A percentile compares a stretch with the other conserved stretches of the same genome.
phyloP scores from a whole-genome alignment of 164 flowering plant genomes.

The Piper longum region DNA sequence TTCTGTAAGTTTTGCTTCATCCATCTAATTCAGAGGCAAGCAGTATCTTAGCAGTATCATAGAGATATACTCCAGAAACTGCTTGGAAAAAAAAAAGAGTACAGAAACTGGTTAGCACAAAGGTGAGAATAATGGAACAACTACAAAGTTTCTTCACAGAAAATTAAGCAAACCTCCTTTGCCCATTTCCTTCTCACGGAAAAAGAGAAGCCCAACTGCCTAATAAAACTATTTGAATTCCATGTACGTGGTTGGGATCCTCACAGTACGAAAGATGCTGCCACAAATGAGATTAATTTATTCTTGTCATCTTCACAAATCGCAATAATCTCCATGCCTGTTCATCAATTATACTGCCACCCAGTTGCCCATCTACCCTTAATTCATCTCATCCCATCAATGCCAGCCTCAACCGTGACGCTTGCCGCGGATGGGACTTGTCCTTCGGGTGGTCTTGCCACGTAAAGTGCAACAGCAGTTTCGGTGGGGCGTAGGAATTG shows the following conservation, averaged over 20 bases:
- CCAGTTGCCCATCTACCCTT: neutral
- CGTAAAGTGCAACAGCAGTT: no score
- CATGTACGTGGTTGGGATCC: neutral
- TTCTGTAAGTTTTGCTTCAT: no score
- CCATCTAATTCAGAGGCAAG: no score
- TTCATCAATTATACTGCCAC: neutral
- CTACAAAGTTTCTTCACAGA: neutral
- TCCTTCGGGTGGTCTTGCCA: neutral
- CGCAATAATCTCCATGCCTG: neutral
- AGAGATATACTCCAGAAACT: no score
- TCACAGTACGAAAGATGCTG: neutral
- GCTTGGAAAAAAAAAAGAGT: no score
- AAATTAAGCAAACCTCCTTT: neutral
- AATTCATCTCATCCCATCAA: neutral
- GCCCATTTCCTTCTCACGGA: no score
- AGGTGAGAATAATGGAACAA: no score
- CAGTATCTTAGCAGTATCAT: no score
- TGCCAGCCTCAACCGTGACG: neutral
- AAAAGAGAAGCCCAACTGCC: neutral
- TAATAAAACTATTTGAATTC: neutral
- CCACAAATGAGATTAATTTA: neutral
- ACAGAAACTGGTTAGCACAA: no score
- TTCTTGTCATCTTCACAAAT: neutral
- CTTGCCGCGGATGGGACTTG: neutral
- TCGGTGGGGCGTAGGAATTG: no score